phyloP scores from a whole-genome alignment of 768 basidiomycete genomes.

The Mycena epipterygia region DNA sequence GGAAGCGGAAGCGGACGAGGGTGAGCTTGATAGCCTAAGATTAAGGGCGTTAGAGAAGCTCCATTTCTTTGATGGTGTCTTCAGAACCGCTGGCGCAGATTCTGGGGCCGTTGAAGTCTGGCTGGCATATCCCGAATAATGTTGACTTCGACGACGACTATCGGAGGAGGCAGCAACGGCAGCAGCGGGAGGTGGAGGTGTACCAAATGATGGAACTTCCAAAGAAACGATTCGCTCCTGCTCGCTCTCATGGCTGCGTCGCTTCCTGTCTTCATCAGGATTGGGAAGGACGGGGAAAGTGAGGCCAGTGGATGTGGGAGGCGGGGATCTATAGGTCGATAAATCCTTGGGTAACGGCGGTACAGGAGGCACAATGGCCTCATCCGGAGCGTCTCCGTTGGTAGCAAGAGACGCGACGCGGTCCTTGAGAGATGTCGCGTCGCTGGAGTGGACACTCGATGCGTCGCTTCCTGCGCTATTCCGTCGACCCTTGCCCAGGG shows the following conservation, averaged over 20 bases:
- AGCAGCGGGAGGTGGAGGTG: slow-evolving; percentile 40
- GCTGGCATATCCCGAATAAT: slow-evolving; percentile 51
- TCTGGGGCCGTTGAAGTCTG: slow-evolving; percentile 57
- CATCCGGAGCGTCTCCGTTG: slow-evolving; percentile 72
- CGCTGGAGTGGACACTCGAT: slow-evolving; percentile 80
- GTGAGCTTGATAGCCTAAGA: slow-evolving; percentile 77
- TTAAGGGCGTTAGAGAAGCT: slow-evolving; percentile 91
- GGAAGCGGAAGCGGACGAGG: slow-evolving; percentile 65
- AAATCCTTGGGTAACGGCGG: slow-evolving; percentile 94
- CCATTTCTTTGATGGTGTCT: slow-evolving; percentile 97
- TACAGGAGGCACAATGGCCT: slow-evolving; percentile 87
- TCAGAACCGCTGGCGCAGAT: slow-evolving; percentile 62
- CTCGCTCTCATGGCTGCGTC: slow-evolving; percentile 60
- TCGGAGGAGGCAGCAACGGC: slow-evolving; percentile 47
- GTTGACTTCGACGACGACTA: slow-evolving; percentile 55
- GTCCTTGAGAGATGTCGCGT: slow-evolving; percentile 74
- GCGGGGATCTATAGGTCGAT: slow-evolving; percentile 81
- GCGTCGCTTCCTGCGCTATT: slow-evolving; percentile 92
- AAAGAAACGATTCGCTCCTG: slow-evolving; percentile 63
- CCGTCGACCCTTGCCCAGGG: slow-evolving; percentile 74
- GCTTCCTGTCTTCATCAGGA: slow-evolving; percentile 59
- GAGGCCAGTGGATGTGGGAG: slow-evolving; percentile 68
- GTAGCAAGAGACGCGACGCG: slow-evolving; percentile 72
- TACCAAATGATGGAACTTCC: slow-evolving; percentile 62
- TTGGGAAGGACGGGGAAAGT: slow-evolving; percentile 61